These are phyloP conservation scores for Nakaseomyces delphensis DNA, from an alignment of 1,139 yeast species.

Conservation along the genomic window DNA sequence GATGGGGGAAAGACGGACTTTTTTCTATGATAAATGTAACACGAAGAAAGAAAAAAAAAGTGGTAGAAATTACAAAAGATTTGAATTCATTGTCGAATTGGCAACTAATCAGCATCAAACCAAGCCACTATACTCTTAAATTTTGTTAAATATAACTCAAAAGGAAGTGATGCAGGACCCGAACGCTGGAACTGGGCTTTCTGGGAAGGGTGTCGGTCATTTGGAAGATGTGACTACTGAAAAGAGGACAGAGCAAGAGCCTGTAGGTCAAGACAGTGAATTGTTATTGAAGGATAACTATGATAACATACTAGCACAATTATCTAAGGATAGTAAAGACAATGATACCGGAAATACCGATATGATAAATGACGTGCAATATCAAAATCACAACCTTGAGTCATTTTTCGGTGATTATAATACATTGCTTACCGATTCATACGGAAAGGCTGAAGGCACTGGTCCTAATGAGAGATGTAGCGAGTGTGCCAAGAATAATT, in stretches of 20 bases:
- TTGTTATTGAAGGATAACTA: conserved; percentile 24
- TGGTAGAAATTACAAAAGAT: too few species aligned
- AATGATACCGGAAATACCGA: not conserved
- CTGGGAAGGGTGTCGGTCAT: not conserved
- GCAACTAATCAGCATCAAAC: too few species aligned
- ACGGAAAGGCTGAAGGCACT: not conserved
- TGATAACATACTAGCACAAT: conserved; percentile 17
- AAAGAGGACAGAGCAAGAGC: not conserved
- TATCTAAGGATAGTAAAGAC: conserved; percentile 13
- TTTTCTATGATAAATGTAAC: too few species aligned
- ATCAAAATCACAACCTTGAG: not conserved
- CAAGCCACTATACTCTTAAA: too few species aligned
- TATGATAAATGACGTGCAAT: not conserved
- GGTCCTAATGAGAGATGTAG: not conserved
- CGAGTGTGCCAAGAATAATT: not conserved
- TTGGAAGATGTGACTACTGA: not conserved
- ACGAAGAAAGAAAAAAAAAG: too few species aligned
- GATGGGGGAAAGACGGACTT: too few species aligned
- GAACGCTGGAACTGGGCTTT: too few species aligned
- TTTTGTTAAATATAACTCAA: too few species aligned
- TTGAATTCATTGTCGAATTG: too few species aligned
- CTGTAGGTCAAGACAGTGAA: conserved; percentile 10
- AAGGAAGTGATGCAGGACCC: not conserved
- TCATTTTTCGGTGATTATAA: conserved; percentile 1
- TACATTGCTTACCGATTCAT: not conserved